A percentile compares a stretch with the other conserved stretches of the same genome.
These are phyloP conservation scores for Butyriboletus appendiculatus DNA, from an alignment of 1,284 basidiomycete species.

Conservation along the genomic window DNA sequence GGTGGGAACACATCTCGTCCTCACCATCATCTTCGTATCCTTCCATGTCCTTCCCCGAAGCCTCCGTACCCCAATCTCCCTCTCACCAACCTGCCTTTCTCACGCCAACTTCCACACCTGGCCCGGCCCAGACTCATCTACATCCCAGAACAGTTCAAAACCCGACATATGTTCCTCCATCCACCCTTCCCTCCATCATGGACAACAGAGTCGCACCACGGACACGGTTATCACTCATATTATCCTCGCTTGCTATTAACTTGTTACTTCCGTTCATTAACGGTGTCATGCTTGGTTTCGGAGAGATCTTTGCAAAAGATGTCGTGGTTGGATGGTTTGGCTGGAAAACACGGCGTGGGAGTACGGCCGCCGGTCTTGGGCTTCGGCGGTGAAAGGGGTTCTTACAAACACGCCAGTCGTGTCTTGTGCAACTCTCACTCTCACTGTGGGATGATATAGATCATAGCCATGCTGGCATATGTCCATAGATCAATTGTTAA, in stretches of 20 bases:
- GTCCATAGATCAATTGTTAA: conserved; percentile 20
- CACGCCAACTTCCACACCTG: conserved; percentile 26
- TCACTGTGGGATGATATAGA: not conserved
- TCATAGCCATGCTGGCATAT: not conserved
- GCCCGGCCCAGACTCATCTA: conserved; percentile 13
- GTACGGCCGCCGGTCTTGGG: conserved; percentile 38
- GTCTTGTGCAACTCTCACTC: not conserved
- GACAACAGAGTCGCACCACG: conserved; percentile 64
- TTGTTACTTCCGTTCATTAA: conserved; percentile 93
- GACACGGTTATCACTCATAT: conserved; percentile 69
- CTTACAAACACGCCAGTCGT: not conserved
- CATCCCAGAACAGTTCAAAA: conserved; percentile 17
- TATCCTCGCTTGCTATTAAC: conserved; percentile 90
- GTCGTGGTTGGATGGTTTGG: conserved; percentile 70
- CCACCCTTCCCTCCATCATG: conserved; percentile 81
- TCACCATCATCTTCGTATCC: conserved; percentile 71
- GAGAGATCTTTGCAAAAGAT: conserved; percentile 95
- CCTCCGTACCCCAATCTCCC: conserved; percentile 52
- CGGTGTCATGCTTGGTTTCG: conserved; percentile 97
- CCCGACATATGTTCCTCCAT: conserved; percentile 40
- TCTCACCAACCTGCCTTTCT: conserved; percentile 29
- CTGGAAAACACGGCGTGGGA: conserved; percentile 38
- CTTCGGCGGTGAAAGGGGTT: conserved; percentile 26
- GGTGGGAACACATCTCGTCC: conserved; percentile 69
- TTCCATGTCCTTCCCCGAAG: conserved; percentile 69